Evolutionary conservation across 1,139 yeast genomes (phyloP).

Genomic region (Kurtzmaniella quercitrusa): DNA sequence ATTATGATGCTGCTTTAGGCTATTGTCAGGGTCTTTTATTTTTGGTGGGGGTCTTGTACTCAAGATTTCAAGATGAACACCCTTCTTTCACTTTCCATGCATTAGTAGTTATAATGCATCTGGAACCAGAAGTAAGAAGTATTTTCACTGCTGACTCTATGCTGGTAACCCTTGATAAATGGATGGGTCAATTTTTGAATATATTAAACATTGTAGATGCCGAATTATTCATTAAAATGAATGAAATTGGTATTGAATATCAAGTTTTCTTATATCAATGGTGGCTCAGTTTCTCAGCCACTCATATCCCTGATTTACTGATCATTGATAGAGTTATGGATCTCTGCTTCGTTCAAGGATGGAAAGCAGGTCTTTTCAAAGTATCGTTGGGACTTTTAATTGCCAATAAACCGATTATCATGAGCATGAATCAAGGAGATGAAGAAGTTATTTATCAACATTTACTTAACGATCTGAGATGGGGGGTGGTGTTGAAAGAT

Average conservation of each 20-base stretch:
- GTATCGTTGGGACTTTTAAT: conserved; percentile 54
- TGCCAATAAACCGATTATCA: conserved; percentile 48
- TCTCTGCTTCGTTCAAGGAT: conserved; percentile 58
- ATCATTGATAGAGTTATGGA: conserved; percentile 52
- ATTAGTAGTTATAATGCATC: conserved; percentile 58
- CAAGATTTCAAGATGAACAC: conserved; percentile 44
- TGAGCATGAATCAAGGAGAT: conserved; percentile 45
- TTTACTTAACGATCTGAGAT: conserved; percentile 51
- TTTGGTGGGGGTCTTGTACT: conserved; percentile 58
- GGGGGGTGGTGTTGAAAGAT: conserved; percentile 50
- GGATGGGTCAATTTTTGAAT: conserved; percentile 50
- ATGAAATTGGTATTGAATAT: conserved; percentile 33
- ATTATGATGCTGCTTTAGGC: conserved; percentile 66
- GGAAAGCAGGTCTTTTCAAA: conserved; percentile 58
- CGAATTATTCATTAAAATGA: conserved; percentile 44
- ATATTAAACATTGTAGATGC: conserved; percentile 40
- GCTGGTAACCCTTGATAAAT: conserved; percentile 51
- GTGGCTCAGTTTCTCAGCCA: conserved; percentile 64
- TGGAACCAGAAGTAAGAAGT: conserved; percentile 52
- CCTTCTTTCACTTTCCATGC: conserved; percentile 49
- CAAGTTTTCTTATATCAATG: conserved; percentile 55
- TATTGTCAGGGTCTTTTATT: conserved; percentile 71
- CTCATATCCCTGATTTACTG: conserved; percentile 53
- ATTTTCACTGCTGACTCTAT: conserved; percentile 53
- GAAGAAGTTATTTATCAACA: conserved; percentile 63